phyloP scores from a whole-genome alignment of 2,329 filamentous ascomycete species.

The Botryotinia calthae region DNA sequence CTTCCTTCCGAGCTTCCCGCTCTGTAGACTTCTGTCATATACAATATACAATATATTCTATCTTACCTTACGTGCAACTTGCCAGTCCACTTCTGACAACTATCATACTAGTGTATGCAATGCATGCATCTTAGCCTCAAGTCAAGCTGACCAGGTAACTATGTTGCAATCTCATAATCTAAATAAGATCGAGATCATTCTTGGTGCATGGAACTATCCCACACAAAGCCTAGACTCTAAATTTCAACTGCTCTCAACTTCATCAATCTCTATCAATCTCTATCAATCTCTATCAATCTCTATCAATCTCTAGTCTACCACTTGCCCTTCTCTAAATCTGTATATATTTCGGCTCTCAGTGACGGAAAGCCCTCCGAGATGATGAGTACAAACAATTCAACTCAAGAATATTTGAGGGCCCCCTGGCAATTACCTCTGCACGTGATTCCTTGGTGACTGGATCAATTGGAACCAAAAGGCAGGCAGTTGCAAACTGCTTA shows the following conservation, averaged over 20 bases:
- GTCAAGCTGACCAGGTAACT: constrained; percentile 10
- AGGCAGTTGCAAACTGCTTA: neutral
- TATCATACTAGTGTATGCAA: neutral
- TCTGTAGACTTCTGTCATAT: too few species aligned
- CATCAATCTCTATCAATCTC: neutral
- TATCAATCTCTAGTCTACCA: too few species aligned
- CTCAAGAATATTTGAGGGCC: too few species aligned
- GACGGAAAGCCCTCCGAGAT: neutral
- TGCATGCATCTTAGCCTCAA: constrained; percentile 5
- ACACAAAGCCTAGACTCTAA: neutral
- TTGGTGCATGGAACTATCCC: neutral
- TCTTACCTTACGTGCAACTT: too few species aligned
- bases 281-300: neutral
- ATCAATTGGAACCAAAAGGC: neutral
- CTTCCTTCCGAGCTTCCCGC: too few species aligned
- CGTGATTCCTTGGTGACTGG: neutral
- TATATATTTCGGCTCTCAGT: neutral
- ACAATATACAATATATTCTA: too few species aligned
- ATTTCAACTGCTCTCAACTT: neutral
- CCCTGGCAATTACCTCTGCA: neutral
- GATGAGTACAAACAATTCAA: neutral
- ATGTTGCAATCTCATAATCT: constrained; percentile 4
- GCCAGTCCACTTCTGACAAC: too few species aligned
- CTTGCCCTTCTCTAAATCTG: too few species aligned
- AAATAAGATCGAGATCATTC: neutral